phyloP scores from a whole-genome alignment of 208 protist genomes.

The Wallacemonas sp. region DNA sequence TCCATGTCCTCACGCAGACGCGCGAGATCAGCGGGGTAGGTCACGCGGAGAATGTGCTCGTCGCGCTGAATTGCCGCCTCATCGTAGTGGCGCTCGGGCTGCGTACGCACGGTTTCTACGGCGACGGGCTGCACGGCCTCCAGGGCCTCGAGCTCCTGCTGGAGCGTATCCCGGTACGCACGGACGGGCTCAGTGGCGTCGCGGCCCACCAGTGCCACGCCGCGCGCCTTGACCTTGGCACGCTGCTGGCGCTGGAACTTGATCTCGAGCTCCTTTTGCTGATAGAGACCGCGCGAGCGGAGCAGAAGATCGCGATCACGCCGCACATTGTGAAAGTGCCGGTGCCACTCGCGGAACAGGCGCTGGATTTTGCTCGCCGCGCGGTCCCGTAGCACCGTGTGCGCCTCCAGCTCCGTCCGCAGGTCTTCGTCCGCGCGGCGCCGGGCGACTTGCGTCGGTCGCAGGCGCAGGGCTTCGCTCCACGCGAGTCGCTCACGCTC shows the following conservation, averaged over 20 bases:
- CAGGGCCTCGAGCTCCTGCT: slow-evolving; percentile 22
- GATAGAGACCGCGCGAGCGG: slow-evolving; percentile 47
- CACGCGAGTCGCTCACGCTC: slow-evolving; percentile 46
- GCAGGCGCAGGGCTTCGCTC: slow-evolving; percentile 43
- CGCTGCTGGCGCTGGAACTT: slow-evolving; percentile 28
- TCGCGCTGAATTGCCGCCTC: slow-evolving; percentile 48
- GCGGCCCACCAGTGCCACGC: slow-evolving; percentile 1
- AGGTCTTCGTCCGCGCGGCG: slow-evolving; percentile 48
- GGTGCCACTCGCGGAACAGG: slow-evolving; percentile 53
- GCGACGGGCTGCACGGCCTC: slow-evolving; percentile 22
- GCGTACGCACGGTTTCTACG: slow-evolving; percentile 1
- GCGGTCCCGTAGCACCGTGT: slow-evolving; percentile 31
- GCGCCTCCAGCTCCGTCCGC: slow-evolving; percentile 32
- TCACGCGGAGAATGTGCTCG: slow-evolving; percentile 38
- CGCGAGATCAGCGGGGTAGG: slow-evolving; percentile 26
- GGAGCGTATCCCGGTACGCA: slow-evolving; percentile 1
- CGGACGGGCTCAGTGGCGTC: slow-evolving; percentile 20
- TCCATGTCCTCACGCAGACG: slow-evolving; percentile 36
- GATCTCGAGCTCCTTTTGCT: slow-evolving; percentile 43
- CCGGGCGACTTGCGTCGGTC: slow-evolving; percentile 48
- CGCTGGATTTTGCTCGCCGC: slow-evolving; percentile 70
- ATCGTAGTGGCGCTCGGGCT: slow-evolving; percentile 14
- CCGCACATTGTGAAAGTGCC: slow-evolving; percentile 33
- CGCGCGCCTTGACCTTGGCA: slow-evolving; percentile 13
- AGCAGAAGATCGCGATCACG: slow-evolving; percentile 51